phyloP scores from a whole-genome alignment of 768 basidiomycete species.

The Chalciporus pseudorubinellus region DNA sequence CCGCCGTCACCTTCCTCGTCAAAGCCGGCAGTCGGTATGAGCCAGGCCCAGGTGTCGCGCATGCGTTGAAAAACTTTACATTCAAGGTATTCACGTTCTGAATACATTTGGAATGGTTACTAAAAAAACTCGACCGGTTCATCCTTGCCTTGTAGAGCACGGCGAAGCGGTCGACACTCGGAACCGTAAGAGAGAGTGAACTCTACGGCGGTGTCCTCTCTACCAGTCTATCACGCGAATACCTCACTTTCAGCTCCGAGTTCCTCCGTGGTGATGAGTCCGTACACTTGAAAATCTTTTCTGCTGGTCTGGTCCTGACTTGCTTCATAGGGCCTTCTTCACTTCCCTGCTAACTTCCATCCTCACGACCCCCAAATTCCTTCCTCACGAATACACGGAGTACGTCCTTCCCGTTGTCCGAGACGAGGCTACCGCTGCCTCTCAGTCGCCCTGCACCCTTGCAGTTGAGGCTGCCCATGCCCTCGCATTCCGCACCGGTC shows the following conservation, averaged over 20 bases:
- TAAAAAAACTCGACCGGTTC: not conserved
- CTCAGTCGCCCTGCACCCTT: slow-evolving; percentile 56
- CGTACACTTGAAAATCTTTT: slow-evolving; percentile 37
- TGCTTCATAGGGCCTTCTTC: slow-evolving; percentile 69
- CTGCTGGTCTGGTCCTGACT: not conserved
- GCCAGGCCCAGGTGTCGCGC: slow-evolving; percentile 84
- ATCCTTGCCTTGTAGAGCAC: slow-evolving; percentile 60
- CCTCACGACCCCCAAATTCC: slow-evolving; percentile 78
- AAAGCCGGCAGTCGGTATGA: slow-evolving; percentile 93
- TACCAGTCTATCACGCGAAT: slow-evolving; percentile 79
- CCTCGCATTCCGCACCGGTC: slow-evolving; percentile 91
- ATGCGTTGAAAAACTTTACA: slow-evolving; percentile 95
- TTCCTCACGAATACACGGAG: slow-evolving; percentile 74
- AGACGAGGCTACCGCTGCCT: slow-evolving; percentile 63
- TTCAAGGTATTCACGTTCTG: slow-evolving; percentile 78
- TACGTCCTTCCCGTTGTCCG: slow-evolving; percentile 69
- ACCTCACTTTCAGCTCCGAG: slow-evolving; percentile 91
- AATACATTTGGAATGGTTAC: not conserved
- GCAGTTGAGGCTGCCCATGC: slow-evolving; percentile 87
- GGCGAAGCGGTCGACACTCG: slow-evolving; percentile 79
- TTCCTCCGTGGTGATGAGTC: slow-evolving; percentile 96
- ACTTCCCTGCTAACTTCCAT: slow-evolving; percentile 85
- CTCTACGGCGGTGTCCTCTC: slow-evolving; percentile 91
- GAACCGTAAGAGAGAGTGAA: slow-evolving; percentile 89
- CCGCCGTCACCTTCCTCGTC: slow-evolving; percentile 84